A percentile compares a stretch with the other conserved stretches of the same genome.
Conservation (phyloP, 2,329 filamentous ascomycete species). For the Ophiosphaerella herpotricha region DNA sequence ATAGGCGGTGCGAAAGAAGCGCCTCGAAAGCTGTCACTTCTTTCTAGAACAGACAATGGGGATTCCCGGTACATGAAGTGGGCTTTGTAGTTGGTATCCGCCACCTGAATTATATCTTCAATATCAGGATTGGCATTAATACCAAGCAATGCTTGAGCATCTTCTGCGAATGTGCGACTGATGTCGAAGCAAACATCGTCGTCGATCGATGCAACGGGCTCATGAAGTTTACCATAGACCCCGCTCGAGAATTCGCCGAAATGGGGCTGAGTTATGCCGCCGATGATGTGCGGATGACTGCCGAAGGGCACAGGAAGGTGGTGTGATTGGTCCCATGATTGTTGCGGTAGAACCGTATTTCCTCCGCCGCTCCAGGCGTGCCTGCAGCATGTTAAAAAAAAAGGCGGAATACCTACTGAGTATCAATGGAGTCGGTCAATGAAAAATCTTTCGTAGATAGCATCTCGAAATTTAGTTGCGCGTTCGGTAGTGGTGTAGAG, state of each 20-base stretch:
- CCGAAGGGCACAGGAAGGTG: neutral
- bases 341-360: no score
- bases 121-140: neutral
- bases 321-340: neutral
- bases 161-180: neutral
- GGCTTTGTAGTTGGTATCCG: neutral
- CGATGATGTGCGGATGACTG: neutral
- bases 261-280: neutral
- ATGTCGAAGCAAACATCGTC: no score
- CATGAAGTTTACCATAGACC: no score
- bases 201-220: no score
- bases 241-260: neutral
- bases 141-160: neutral
- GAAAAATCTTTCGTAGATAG: no score
- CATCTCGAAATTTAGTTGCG: no score
- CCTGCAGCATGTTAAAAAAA: slow-evolving; percentile 17
- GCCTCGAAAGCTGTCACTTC: neutral
- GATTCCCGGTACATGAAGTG: neutral
- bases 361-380: no score
- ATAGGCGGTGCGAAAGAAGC: neutral
- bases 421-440: no score
- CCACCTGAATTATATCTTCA: neutral
- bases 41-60: neutral
- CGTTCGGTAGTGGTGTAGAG: no score
- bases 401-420: neutral